phyloP scores from a whole-genome alignment of 2,329 filamentous ascomycete species.

The Malbranchea cinnamomea region DNA sequence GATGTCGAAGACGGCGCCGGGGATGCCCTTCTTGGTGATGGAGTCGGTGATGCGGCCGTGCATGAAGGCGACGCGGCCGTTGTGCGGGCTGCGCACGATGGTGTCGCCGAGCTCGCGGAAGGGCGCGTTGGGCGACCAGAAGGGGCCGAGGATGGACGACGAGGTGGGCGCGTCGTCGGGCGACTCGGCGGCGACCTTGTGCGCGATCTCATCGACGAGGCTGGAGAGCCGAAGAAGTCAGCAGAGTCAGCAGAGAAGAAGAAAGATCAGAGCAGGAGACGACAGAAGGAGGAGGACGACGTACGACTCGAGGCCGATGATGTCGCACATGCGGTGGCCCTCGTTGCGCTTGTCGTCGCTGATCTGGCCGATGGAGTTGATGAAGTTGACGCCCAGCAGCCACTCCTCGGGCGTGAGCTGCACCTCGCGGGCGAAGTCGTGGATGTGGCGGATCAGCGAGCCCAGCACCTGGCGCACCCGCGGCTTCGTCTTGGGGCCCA shows the following conservation, averaged over 20 bases:
- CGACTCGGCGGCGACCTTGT: conserved; percentile 47
- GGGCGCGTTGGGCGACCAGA: conserved; percentile 62
- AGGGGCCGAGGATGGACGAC: conserved; percentile 60
- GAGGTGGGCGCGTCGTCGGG: conserved; percentile 50
- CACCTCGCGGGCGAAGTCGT: conserved; percentile 65
- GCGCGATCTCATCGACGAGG: conserved; percentile 68
- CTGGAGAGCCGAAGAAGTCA: too few relatives aligned
- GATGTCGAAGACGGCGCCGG: conserved; percentile 57
- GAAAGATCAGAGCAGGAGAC: not conserved
- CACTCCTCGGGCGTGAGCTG: conserved; percentile 66
- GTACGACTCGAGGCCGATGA: conserved; percentile 53
- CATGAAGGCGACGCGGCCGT: conserved; percentile 50
- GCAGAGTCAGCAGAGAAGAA: conserved; percentile 2
- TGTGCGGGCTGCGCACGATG: conserved; percentile 49
- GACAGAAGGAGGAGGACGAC: too few relatives aligned
- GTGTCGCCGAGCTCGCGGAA: conserved; percentile 52
- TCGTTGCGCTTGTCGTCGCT: conserved; percentile 57
- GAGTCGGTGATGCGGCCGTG: conserved; percentile 53
- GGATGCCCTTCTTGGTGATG: conserved; percentile 50
- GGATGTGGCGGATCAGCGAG: conserved; percentile 54
- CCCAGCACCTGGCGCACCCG: conserved; percentile 49
- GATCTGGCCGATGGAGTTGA: conserved; percentile 60
- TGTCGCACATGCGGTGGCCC: conserved; percentile 56
- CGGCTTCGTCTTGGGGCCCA: conserved; percentile 52
- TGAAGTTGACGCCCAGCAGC: conserved; percentile 58